Conservation (phyloP, 148 eudicot genomes). For the Silene uniflora region DNA sequence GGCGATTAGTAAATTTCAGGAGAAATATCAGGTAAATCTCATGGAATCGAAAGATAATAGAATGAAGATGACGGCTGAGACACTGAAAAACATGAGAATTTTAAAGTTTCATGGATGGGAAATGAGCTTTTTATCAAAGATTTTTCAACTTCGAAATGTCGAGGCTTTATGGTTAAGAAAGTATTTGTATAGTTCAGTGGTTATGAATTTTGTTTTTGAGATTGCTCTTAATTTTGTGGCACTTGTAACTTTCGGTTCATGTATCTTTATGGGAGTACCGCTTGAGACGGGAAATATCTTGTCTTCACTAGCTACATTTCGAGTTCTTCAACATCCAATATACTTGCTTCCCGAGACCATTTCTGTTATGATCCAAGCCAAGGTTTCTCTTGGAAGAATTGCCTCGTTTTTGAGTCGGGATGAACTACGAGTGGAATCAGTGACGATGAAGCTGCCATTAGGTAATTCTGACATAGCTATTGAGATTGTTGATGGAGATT, state of each 20-base stretch:
- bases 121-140: constrained; percentile 41
- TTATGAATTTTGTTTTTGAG: constrained; percentile 35
- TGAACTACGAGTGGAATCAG: constrained; percentile 28
- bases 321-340: constrained; percentile 45
- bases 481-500: constrained; percentile 40
- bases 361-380: constrained; percentile 22
- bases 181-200: constrained; percentile 24
- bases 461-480: constrained; percentile 20
- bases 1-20: constrained; percentile 11
- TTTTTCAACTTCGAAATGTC: constrained; percentile 29
- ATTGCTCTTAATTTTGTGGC: constrained; percentile 29
- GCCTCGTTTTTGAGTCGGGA: constrained; percentile 39
- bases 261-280: too few relatives aligned
- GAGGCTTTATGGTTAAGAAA: constrained; percentile 45
- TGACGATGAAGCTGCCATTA: background rate
- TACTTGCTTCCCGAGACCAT: constrained; percentile 39
- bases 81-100: constrained; percentile 44
- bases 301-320: constrained; percentile 50
- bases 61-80: constrained; percentile 49
- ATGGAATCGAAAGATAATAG: constrained; percentile 49
- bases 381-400: constrained; percentile 39
- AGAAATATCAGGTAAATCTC: constrained; percentile 36
- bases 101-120: constrained; percentile 61
- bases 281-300: constrained; percentile 48
- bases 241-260: too few relatives aligned